phyloP scores from a whole-genome alignment of 1,284 basidiomycete species.

The Porphyrellus sp. region DNA sequence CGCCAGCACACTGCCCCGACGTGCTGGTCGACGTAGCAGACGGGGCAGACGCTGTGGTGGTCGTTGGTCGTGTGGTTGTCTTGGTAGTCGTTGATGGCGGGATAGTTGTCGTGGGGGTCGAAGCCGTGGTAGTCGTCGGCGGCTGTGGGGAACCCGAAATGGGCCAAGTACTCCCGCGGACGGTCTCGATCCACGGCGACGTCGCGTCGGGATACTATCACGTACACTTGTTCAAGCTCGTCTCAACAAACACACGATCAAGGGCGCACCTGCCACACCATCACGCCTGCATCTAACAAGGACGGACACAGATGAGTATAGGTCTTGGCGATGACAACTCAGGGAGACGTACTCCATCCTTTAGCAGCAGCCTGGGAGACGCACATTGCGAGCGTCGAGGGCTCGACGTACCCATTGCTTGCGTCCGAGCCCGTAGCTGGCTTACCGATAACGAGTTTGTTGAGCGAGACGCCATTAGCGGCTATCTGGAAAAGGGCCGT shows the following conservation, averaged over 20 bases:
- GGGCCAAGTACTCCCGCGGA: constrained; percentile 28
- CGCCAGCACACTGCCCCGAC: constrained; percentile 17
- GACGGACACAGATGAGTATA: constrained; percentile 2
- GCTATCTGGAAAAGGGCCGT: constrained; percentile 61
- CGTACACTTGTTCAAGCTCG: constrained; percentile 23
- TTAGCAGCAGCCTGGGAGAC: constrained; percentile 48
- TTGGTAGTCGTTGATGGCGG: neutral
- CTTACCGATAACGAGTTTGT: constrained; percentile 63
- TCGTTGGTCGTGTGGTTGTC: neutral
- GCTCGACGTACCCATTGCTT: constrained; percentile 54
- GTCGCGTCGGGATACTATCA: constrained; percentile 26
- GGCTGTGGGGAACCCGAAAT: constrained; percentile 8
- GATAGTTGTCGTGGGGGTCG: neutral
- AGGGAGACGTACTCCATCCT: constrained; percentile 51
- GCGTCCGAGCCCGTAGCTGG: constrained; percentile 53
- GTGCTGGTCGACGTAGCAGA: constrained; percentile 12
- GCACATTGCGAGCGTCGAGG: constrained; percentile 53
- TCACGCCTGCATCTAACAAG: constrained; percentile 48
- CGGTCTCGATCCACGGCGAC: constrained; percentile 25
- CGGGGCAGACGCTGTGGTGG: neutral
- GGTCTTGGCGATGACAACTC: neutral
- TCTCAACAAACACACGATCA: no score
- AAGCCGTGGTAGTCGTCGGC: neutral
- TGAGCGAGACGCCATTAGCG: constrained; percentile 48
- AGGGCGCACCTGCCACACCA: constrained; percentile 39